These are phyloP conservation scores for Colletotrichum zoysiae DNA, from an alignment of 2,329 filamentous ascomycete species.

Conservation along the genomic window DNA sequence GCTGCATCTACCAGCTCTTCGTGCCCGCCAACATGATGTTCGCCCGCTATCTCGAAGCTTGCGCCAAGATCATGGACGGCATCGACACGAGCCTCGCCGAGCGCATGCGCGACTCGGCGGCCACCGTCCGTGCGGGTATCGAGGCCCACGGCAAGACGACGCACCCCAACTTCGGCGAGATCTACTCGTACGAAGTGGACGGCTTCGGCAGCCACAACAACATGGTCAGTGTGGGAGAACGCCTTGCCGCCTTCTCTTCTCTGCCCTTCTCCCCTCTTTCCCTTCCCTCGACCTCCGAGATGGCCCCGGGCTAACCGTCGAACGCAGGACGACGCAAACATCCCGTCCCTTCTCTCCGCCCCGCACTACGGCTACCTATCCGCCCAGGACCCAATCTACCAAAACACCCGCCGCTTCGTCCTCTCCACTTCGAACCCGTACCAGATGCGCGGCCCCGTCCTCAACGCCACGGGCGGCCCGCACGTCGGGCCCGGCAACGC, in stretches of 20 bases:
- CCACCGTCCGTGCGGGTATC: slow-evolving; percentile 72
- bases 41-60: slow-evolving; percentile 68
- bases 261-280: too few species aligned
- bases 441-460: slow-evolving; percentile 67
- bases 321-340: slow-evolving; percentile 69
- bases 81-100: slow-evolving; percentile 64
- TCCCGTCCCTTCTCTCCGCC: slow-evolving; percentile 71
- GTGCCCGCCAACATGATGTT: slow-evolving; percentile 94
- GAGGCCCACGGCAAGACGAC: slow-evolving; percentile 75
- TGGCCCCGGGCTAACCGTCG: neutral
- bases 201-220: slow-evolving; percentile 72
- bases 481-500: slow-evolving; percentile 75
- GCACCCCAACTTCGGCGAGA: slow-evolving; percentile 71
- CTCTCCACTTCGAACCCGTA: slow-evolving; percentile 80
- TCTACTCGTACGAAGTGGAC: slow-evolving; percentile 79
- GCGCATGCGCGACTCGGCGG: slow-evolving; percentile 70
- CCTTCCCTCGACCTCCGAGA: neutral
- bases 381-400: slow-evolving; percentile 74
- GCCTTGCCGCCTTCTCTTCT: neutral
- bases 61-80: slow-evolving; percentile 59
- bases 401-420: slow-evolving; percentile 82
- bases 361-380: slow-evolving; percentile 68
- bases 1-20: slow-evolving; percentile 86
- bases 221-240: slow-evolving; percentile 58
- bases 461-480: slow-evolving; percentile 65